A percentile compares a stretch with the other conserved stretches of the same genome.
These are phyloP conservation scores for Lactuca saligna DNA, from an alignment of 129 eudicot species.

Conservation along the genomic window DNA sequence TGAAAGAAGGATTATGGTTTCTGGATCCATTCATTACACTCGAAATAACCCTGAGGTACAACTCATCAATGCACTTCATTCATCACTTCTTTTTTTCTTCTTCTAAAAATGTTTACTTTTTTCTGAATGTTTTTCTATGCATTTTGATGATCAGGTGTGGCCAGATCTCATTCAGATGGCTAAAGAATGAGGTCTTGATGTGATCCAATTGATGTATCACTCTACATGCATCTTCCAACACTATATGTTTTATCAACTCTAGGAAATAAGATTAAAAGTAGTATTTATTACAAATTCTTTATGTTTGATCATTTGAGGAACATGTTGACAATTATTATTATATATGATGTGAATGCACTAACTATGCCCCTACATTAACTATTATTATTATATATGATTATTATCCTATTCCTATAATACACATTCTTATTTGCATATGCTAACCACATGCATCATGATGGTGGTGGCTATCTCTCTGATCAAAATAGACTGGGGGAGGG, in stretches of 20 bases:
- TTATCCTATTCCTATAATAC: no score
- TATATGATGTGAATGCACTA: no score
- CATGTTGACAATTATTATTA: neutral
- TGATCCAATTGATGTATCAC: slow-evolving; percentile 43
- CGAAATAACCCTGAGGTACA: slow-evolving; percentile 95
- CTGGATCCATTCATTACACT: slow-evolving; percentile 99
- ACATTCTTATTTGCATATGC: no score
- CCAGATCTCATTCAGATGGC: slow-evolving; percentile 98
- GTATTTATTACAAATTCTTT: neutral
- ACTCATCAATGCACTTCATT: slow-evolving; percentile 36
- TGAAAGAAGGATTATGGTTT: slow-evolving; percentile 76
- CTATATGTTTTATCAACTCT: slow-evolving; percentile 90
- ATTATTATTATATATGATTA: no score
- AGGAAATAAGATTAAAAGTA: slow-evolving; percentile 94
- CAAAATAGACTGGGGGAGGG: no score
- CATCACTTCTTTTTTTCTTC: neutral
- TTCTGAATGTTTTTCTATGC: neutral
- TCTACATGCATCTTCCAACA: slow-evolving; percentile 87
- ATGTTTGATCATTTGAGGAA: neutral
- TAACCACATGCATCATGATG: no score
- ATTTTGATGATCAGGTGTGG: slow-evolving; percentile 79
- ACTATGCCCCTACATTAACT: no score
- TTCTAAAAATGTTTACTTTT: slow-evolving; percentile 6
- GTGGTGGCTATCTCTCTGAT: no score
- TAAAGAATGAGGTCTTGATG: slow-evolving; percentile 97